Conservation (phyloP, 164 flowering plant species). For the Vitis rupestris region DNA sequence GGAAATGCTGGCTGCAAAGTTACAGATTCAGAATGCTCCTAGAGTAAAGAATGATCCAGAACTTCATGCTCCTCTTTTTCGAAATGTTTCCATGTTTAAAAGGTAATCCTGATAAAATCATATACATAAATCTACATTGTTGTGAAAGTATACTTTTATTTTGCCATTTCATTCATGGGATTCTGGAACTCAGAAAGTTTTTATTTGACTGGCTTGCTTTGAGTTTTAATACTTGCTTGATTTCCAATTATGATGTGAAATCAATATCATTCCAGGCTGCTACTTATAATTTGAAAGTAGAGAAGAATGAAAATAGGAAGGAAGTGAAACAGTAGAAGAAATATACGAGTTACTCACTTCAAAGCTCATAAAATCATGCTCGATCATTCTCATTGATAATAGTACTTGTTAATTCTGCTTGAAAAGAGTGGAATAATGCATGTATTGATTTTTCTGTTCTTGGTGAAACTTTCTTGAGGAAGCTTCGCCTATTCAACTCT, state of each 20-base stretch:
- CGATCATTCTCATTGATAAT: no score
- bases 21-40: slow-evolving; percentile 47
- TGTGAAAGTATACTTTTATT: not conserved
- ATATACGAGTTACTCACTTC: no score
- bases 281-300: not conserved
- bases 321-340: no score
- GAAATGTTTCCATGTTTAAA: slow-evolving; percentile 59
- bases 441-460: no score
- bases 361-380: no score
- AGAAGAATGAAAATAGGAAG: no score
- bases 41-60: slow-evolving; percentile 29
- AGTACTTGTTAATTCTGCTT: no score
- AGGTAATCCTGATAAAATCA: slow-evolving; percentile 29
- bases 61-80: slow-evolving; percentile 52
- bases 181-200: no score
- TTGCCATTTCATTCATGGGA: not conserved
- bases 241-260: no score
- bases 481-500: no score
- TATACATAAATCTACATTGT: not conserved
- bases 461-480: no score
- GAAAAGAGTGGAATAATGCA: no score
- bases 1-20: slow-evolving; percentile 46
- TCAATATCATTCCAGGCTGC: not conserved
- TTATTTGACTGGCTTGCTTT: not conserved
- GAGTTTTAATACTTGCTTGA: not conserved